A percentile compares a stretch with the other conserved stretches of the same genome.
These are phyloP conservation scores for Venturia pyrina DNA, from an alignment of 2,329 filamentous ascomycete genomes.

Conservation along the genomic window DNA sequence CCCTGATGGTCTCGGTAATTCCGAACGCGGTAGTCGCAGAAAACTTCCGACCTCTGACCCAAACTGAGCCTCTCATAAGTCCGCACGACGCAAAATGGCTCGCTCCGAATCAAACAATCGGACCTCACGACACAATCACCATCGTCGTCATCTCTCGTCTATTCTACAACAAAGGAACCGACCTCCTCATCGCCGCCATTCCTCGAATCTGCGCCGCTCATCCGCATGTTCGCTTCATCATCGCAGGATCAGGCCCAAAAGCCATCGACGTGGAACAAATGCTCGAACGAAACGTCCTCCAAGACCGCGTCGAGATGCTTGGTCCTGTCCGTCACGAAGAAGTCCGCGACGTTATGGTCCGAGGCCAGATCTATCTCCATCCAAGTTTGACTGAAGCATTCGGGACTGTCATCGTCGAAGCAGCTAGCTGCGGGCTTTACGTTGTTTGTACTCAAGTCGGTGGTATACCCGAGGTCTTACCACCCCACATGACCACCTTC, in stretches of 20 bases:
- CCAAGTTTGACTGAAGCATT: constrained; percentile 94
- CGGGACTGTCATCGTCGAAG: constrained; percentile 95
- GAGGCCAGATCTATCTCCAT: constrained; percentile 92
- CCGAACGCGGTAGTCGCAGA: constrained; percentile 96
- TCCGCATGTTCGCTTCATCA: constrained; percentile 91
- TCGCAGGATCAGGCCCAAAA: constrained; percentile 90
- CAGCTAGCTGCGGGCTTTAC: constrained; percentile 88
- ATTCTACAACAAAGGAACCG: constrained; percentile 98
- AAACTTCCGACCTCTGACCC: constrained; percentile 69
- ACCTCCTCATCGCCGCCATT: constrained; percentile 91
- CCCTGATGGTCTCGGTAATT: constrained; percentile 94
- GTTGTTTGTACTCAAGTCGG: constrained; percentile 95
- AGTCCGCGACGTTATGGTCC: constrained; percentile 93
- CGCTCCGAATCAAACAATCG: constrained; percentile 47
- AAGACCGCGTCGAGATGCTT: constrained; percentile 87
- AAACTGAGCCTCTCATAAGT: constrained; percentile 12
- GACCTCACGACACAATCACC: constrained; percentile 78
- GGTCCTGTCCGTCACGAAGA: constrained; percentile 91
- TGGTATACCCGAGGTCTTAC: constrained; percentile 91
- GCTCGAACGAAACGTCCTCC: constrained; percentile 87
- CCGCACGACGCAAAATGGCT: constrained; percentile 14
- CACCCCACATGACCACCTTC: constrained; percentile 94
- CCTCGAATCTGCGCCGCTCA: constrained; percentile 83
- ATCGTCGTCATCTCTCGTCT: constrained; percentile 95
- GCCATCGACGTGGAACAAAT: constrained; percentile 97